Evolutionary conservation across 257 asterid species (phyloP), one percentile per base, ranked within the genome.

Genomic region (Solanum habrochaites): DNA sequence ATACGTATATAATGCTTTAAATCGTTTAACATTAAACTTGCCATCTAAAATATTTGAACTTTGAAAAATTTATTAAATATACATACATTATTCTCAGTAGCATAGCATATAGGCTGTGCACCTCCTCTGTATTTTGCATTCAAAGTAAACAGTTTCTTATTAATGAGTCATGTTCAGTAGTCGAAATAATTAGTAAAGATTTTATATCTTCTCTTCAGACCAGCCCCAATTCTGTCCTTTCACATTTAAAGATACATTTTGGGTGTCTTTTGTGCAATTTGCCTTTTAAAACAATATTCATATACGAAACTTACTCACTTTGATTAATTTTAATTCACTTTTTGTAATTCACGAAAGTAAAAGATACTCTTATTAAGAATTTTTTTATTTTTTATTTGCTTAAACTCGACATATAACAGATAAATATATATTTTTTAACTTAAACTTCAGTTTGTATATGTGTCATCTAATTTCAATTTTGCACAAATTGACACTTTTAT

Each of bases 171-270:
- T 16, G 16, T 47, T 47, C 75, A 87, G 77, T 20, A 74, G 18
- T 66, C 67, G 27, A 42, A 86, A 72, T 16, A 72, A 83, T 88
- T 37, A 15, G 58, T 49, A 85, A 85, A 85, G 52, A 43, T 40
- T 27, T 45, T 78, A 8, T 45, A 74, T 74, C 66, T 78, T 45
- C 84, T 27, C 35, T 74, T 82, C 80, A 45, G 83, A 66, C 82
- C 78, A 67, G 64, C 66, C 78, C 40, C 21, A 64, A 64, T 82
- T 67, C 82, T 78, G 91, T 88, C 89, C 87, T 90, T 84, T 88
- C 92, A 88, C 60, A 88, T 88, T 90, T 64, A 10, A 7, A 5
- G 43, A 42, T 16, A 72, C 16, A 72, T 20, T 72, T 72, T 2
- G 9, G 43, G 7, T 1, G 25, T 69, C 23, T 69, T 69, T 69